These are phyloP conservation scores for Brachypodium distachyon DNA, from an alignment of 202 grass and related monocot species.

Conservation along the genomic window DNA sequence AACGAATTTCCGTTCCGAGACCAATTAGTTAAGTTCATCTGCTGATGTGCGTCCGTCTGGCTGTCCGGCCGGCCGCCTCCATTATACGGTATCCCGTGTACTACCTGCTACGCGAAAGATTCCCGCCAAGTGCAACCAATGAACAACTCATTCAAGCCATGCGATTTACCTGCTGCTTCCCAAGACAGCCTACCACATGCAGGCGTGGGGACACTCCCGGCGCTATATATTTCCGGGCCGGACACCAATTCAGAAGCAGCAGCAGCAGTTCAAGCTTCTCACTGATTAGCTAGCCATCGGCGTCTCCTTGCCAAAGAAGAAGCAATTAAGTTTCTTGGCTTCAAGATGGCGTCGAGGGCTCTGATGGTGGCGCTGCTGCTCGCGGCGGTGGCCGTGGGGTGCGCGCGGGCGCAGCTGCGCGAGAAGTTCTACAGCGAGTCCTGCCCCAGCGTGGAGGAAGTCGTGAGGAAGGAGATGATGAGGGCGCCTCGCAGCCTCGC, in stretches of 20 bases:
- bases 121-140: background rate
- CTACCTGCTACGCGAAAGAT: conserved; percentile 28
- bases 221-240: conserved; percentile 34
- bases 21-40: background rate
- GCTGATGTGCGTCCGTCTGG: background rate
- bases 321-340: background rate
- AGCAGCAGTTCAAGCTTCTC: background rate
- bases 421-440: conserved; percentile 69
- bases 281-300: background rate
- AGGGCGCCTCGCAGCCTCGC: conserved; percentile 68
- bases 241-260: conserved; percentile 20
- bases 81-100: background rate
- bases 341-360: conserved; percentile 27
- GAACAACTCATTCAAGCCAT: background rate
- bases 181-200: conserved; percentile 24
- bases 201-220: background rate
- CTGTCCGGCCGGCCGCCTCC: background rate
- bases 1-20: background rate
- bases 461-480: conserved; percentile 66
- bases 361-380: conserved; percentile 24
- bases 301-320: background rate
- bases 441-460: conserved; percentile 64
- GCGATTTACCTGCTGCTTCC: background rate
- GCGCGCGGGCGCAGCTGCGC: conserved; percentile 50
- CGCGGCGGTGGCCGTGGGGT: conserved; percentile 2